Evolutionary conservation across 2,329 filamentous ascomycete genomes (phyloP), one percentile per base, ranked within the genome.

Genomic region (Venturia oleaginea): DNA sequence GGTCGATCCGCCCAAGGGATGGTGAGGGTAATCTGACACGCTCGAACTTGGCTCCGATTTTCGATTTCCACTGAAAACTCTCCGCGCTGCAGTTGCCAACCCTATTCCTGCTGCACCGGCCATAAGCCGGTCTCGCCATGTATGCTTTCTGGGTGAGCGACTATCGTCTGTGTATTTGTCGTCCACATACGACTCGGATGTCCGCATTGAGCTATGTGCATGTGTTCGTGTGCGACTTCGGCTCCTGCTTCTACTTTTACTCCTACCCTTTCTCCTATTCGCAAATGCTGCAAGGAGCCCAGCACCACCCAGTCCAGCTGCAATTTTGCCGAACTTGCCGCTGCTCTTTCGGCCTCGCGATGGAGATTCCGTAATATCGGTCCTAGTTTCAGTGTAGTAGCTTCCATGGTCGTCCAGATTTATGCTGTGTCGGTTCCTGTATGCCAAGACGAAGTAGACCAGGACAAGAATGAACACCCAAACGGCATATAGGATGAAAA

Each of bases 401-500:
- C 84, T 84, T 64, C 82, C 78, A 68, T 83, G 78, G 69, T 84
- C 83, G 54, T 84, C 80, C 68, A 83, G 81, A 66, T 75, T 77
- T 77, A 71, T 78, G 71, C 72, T 82, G 69, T 71, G 84, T 76
- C 76, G 86, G 75, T 77, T 87, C 74, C 84, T 80, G 75, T 90
- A 95, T 68, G 88, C 88, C 40, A 96, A 79, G 64, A 93, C 79
- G 70, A 97, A 95, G 75, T 92, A 97, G 17, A 86, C 68, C 1
- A 92, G 71, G 19, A 97, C 69, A 40, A 97, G 78, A 22, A 89
- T 81, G 34, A 85, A 84, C 73, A 89, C 88, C 80, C 88, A 93
- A 0, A 97, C 67, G 0, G 92, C 83, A 71, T 89, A 99, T 3
- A 97, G 79, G 62, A 99, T 86, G 74, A 97, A 99, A 3, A 92